These are phyloP conservation scores for Malbranchea zuffiana DNA, from an alignment of 2,329 filamentous ascomycete species.

Conservation along the genomic window DNA sequence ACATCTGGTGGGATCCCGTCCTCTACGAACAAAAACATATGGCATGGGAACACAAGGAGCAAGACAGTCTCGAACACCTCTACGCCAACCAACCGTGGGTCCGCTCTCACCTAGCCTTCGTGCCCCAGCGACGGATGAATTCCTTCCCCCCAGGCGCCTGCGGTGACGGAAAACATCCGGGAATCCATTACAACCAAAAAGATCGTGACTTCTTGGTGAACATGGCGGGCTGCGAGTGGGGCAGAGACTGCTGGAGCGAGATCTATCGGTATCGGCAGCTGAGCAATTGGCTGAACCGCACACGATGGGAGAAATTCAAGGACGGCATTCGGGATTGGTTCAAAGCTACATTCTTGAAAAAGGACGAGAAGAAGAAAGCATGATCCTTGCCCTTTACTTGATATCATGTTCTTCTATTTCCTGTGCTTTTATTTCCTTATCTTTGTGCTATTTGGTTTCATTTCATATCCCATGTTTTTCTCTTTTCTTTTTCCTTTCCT, in stretches of 20 bases:
- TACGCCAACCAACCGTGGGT: conserved; percentile 91
- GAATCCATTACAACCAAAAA: conserved; percentile 73
- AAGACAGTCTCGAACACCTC: conserved; percentile 86
- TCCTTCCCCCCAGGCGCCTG: conserved; percentile 88
- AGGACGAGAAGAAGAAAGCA: conserved; percentile 8
- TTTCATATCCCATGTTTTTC: neutral
- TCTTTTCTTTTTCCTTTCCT: neutral
- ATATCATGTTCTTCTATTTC: no score
- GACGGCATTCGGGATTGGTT: conserved; percentile 20
- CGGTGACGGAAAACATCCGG: conserved; percentile 48
- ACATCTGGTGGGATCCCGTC: conserved; percentile 98
- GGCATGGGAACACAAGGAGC: conserved; percentile 98
- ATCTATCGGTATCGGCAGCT: conserved; percentile 93
- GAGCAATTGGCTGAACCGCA: conserved; percentile 80
- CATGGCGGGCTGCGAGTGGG: conserved; percentile 97
- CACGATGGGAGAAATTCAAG: conserved; percentile 58
- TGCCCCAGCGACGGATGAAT: conserved; percentile 86
- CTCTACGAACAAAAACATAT: conserved; percentile 97
- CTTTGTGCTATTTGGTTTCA: neutral
- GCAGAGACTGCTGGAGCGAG: conserved; percentile 92
- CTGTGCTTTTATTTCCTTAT: neutral
- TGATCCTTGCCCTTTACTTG: neutral
- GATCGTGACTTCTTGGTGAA: conserved; percentile 93
- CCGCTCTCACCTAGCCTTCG: conserved; percentile 74
- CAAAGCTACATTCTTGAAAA: conserved; percentile 17